Evolutionary conservation across 306 rosid species (phyloP).

Genomic region (Mimosa pudica): DNA sequence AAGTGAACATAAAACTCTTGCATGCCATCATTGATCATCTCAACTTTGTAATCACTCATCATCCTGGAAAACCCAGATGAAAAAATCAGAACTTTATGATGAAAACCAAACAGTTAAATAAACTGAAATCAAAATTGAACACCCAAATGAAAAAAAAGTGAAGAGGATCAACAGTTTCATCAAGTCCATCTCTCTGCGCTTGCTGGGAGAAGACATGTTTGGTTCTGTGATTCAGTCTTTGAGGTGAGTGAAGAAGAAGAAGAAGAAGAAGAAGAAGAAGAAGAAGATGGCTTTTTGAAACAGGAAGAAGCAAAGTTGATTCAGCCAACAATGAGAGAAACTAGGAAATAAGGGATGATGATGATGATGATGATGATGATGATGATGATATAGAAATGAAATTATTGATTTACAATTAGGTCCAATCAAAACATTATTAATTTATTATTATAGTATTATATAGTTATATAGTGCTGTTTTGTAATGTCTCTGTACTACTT

Average conservation of each 20-base stretch:
- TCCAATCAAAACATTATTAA: constrained; percentile 21
- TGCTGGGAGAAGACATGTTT: constrained; percentile 58
- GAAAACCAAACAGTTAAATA: not conserved
- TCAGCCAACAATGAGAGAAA: constrained; percentile 44
- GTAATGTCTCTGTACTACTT: constrained; percentile 9
- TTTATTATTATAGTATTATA: too few species aligned
- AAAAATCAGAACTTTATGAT: not conserved
- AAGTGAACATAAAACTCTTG: constrained; percentile 56
- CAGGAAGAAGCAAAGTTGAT: constrained; percentile 34
- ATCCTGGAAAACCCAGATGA: constrained; percentile 41
- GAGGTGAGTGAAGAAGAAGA: not conserved
- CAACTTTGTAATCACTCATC: constrained; percentile 62
- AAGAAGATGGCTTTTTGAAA: constrained; percentile 25
- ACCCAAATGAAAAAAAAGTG: constrained; percentile 13
- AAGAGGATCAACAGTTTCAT: constrained; percentile 53
- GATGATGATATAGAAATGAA: constrained; percentile 26
- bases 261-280: not conserved
- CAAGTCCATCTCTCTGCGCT: constrained; percentile 61
- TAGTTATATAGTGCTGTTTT: not conserved
- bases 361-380: not conserved
- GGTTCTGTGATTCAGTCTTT: not conserved
- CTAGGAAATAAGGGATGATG: constrained; percentile 10
- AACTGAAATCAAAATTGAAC: constrained; percentile 9
- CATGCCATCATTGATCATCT: constrained; percentile 61
- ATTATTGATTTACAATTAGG: constrained; percentile 34